Evolutionary conservation across 2,329 filamentous ascomycete species (phyloP).

Genomic region (Paraconiothyrium sp.): DNA sequence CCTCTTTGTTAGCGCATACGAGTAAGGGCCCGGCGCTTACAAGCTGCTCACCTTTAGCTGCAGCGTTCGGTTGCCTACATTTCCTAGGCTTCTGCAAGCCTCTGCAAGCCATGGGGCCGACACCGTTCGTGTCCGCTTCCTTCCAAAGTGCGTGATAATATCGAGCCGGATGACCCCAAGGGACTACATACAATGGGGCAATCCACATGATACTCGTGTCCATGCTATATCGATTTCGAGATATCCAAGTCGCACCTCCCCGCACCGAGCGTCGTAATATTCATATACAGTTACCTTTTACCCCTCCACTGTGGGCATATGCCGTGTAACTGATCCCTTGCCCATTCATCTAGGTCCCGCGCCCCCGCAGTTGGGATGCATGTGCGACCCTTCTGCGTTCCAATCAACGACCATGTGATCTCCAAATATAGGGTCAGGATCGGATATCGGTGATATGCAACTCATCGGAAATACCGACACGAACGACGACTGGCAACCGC

Average conservation of each 20-base stretch:
- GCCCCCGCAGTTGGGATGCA: constrained; percentile 8
- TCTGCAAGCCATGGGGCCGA: constrained; percentile 4
- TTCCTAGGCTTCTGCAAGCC: not conserved
- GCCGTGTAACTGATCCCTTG: constrained; percentile 10
- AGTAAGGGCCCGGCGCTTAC: constrained; percentile 2
- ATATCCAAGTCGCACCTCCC: not conserved
- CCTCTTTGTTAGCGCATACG: not conserved
- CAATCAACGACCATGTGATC: not conserved
- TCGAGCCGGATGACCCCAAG: not conserved
- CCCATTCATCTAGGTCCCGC: constrained; percentile 9
- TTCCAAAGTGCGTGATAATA: not conserved
- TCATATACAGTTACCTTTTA: constrained; percentile 14
- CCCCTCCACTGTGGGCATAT: constrained; percentile 14
- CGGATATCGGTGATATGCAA: not conserved
- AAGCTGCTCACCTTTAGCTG: not conserved
- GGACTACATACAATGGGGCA: not conserved
- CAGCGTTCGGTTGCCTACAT: constrained; percentile 1
- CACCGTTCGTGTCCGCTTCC: not conserved
- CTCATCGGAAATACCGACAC: not conserved
- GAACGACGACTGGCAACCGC: not conserved
- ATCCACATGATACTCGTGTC: constrained; percentile 1
- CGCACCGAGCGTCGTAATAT: constrained; percentile 6
- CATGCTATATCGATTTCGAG: not conserved
- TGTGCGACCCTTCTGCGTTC: not conserved
- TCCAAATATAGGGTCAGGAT: constrained; percentile 3